Base-by-base conservation (phyloP, 371 early-diverging fungal genomes). In the Lichtheimia ornata region DNA sequence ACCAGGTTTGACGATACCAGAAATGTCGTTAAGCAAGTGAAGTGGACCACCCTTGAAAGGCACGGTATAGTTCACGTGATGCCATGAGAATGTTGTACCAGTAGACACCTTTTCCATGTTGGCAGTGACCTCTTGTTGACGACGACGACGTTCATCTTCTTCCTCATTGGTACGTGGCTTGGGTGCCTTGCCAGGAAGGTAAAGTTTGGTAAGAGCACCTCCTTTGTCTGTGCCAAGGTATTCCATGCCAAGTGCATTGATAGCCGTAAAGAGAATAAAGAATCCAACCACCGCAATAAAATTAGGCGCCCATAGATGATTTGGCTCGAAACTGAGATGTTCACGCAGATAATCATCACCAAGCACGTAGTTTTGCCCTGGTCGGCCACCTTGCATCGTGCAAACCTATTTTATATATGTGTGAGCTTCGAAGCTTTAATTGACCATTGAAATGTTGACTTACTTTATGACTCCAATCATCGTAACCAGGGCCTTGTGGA, bases 1-100 rank as follows among this genome's bases (percentile, higher is more conserved):
- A 53, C 91, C 91, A 0, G 88, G 86, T 60, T 84, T 82, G 58
- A 89, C 77, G 42, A 83, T 81, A n/a, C 79, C 74, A 27, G 57
- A 61, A 44, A 85, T 62, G 22, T 78, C 81, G 58, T 76, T 71
- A 14, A 83, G 67, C 12, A 83, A 70, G 63, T 80, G 79, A 14
- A 67, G 64, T n/a, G 71, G 59, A 27, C 76, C 79, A 30, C 76
- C 81, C 59, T 81, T 79, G 65, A 73, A 71, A 0, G 84, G 82
- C 1, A 84, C 84, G 0, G 69, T 67, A 62, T 84, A 84, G 58
- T 76, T 67, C 47, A 84, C 61, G 27, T 79, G 61, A 18, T 74
- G 74, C 84, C 84, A 84, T 3, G 79, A 79, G 24, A 81, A 77
- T 2, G 78, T 74, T 12, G 81, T 79, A 25, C 80, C 83, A 12